Percentiles rank a stretch among this genome's conserved stretches.
These are phyloP conservation scores for Dendrostoma leiphaemia DNA, from an alignment of 2,329 filamentous ascomycete species.

Conservation along the genomic window DNA sequence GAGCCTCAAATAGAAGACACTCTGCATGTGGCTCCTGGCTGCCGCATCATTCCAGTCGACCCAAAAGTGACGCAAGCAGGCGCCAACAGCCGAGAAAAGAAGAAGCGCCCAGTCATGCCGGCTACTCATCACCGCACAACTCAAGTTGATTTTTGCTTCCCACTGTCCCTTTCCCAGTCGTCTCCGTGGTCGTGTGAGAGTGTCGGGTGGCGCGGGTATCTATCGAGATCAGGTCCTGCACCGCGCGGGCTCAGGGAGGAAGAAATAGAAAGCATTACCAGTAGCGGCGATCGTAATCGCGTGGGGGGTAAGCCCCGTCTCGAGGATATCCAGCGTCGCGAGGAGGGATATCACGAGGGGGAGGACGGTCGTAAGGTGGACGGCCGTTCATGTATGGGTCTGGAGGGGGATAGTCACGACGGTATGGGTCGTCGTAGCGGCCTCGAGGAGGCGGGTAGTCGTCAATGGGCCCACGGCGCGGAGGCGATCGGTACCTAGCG, in stretches of 20 bases:
- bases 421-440: constrained; percentile 76
- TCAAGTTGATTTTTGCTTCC: neutral
- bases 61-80: no score
- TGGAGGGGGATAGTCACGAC: constrained; percentile 62
- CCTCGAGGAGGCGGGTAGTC: constrained; percentile 70
- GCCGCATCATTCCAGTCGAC: neutral
- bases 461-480: constrained; percentile 70
- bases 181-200: constrained; percentile 10
- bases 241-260: constrained; percentile 19
- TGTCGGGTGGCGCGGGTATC: constrained; percentile 11
- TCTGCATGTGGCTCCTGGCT: no score
- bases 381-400: constrained; percentile 61
- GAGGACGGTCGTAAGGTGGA: constrained; percentile 54
- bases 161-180: constrained; percentile 5
- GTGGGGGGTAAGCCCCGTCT: constrained; percentile 46
- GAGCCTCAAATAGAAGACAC: no score
- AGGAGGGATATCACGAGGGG: constrained; percentile 47
- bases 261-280: constrained; percentile 36
- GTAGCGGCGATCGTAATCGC: constrained; percentile 47
- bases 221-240: constrained; percentile 21
- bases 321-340: constrained; percentile 49
- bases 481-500: constrained; percentile 77
- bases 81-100: neutral
- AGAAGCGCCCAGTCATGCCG: neutral
- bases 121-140: neutral